These are phyloP conservation scores for Dendryphion nanum DNA, from an alignment of 2,329 filamentous ascomycete genomes.

Conservation along the genomic window DNA sequence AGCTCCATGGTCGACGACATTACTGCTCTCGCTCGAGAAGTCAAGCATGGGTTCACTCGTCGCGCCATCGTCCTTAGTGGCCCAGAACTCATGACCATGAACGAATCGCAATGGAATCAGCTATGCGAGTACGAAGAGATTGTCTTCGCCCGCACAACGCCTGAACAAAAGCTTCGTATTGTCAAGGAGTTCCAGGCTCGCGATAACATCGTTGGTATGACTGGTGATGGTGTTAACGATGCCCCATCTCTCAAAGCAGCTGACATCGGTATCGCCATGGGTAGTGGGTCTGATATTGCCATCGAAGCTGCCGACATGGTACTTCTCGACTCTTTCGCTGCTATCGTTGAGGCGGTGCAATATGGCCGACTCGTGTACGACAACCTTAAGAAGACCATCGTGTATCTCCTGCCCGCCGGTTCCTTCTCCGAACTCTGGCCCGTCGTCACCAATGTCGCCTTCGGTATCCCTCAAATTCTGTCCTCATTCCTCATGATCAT, in stretches of 20 bases:
- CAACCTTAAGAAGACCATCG: constrained; percentile 74
- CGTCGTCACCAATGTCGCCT: constrained; percentile 69
- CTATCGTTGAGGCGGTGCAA: constrained; percentile 69
- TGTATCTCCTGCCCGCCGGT: constrained; percentile 72
- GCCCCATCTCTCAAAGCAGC: constrained; percentile 57
- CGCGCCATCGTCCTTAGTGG: constrained; percentile 35
- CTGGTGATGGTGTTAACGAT: constrained; percentile 51
- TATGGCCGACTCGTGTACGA: constrained; percentile 75
- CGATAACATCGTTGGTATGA: constrained; percentile 55
- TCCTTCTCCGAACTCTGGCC: constrained; percentile 75
- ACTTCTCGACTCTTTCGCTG: constrained; percentile 66
- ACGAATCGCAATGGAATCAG: constrained; percentile 66
- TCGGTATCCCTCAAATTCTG: constrained; percentile 70
- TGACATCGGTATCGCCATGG: constrained; percentile 61
- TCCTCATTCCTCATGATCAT: constrained; percentile 46
- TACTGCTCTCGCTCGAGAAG: constrained; percentile 47
- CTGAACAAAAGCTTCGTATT: constrained; percentile 76
- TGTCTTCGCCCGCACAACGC: constrained; percentile 70
- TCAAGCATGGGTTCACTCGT: constrained; percentile 22
- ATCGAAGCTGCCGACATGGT: constrained; percentile 64
- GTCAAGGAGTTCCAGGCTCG: constrained; percentile 70
- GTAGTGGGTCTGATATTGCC: constrained; percentile 58
- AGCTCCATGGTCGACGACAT: constrained; percentile 53
- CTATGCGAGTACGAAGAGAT: constrained; percentile 68
- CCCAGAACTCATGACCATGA: constrained; percentile 60